Evolutionary conservation across 306 rosid species (phyloP).

Genomic region (Cicer cuneatum): DNA sequence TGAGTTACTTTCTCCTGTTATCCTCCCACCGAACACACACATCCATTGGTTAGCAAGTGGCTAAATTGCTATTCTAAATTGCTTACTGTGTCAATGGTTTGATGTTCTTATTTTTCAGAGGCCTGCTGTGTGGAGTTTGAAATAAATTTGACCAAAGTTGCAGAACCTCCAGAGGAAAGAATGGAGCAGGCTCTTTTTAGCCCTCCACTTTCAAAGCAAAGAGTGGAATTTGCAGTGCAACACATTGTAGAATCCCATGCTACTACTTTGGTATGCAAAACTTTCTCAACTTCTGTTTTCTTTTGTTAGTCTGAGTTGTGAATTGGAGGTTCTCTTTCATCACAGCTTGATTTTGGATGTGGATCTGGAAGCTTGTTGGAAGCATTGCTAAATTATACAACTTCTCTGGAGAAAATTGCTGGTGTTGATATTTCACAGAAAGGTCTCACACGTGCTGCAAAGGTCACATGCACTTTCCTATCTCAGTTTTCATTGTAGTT

Average conservation of each 20-base stretch:
- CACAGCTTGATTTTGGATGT: slow-evolving; percentile 97
- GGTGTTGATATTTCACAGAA: slow-evolving; percentile 90
- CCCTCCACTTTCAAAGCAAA: slow-evolving; percentile 96
- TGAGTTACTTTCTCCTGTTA: slow-evolving; percentile 62
- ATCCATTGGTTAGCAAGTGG: slow-evolving; percentile 17
- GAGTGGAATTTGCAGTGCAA: slow-evolving; percentile 89
- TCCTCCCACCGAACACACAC: background rate
- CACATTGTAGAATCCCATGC: slow-evolving; percentile 74
- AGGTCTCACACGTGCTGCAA: slow-evolving; percentile 89
- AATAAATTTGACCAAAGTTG: slow-evolving; percentile 61
- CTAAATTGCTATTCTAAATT: slow-evolving; percentile 33
- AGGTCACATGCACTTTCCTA: slow-evolving; percentile 57
- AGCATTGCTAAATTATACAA: slow-evolving; percentile 72
- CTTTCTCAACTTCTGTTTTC: slow-evolving; percentile 37
- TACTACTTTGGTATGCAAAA: slow-evolving; percentile 66
- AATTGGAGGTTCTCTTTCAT: slow-evolving; percentile 48
- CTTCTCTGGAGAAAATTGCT: slow-evolving; percentile 77
- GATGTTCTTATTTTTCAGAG: slow-evolving; percentile 54
- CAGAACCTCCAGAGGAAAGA: slow-evolving; percentile 93
- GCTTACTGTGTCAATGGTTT: slow-evolving; percentile 10
- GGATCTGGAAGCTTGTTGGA: slow-evolving; percentile 99
- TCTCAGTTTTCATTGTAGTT: slow-evolving; percentile 16
- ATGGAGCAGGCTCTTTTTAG: slow-evolving; percentile 97
- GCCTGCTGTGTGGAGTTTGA: slow-evolving; percentile 67
- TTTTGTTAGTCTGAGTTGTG: slow-evolving; percentile 22